Conservation (phyloP, 108 stramenopile species). For the Cyclotella sp. region DNA sequence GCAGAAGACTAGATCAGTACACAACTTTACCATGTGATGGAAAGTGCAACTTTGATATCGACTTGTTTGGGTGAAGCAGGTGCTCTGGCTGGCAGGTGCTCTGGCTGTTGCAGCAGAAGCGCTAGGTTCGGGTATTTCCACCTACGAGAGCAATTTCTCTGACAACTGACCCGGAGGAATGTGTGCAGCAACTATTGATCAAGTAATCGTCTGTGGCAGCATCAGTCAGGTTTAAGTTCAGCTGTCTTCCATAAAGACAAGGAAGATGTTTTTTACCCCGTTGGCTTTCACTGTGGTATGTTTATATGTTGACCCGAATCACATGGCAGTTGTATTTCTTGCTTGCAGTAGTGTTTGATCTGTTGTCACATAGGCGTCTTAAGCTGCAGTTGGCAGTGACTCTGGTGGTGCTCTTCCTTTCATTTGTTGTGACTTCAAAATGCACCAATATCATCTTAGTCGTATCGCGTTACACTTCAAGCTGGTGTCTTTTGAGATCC, state of each 20-base stretch:
- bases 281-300: conserved; percentile 47
- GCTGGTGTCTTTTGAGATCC: conserved; percentile 66
- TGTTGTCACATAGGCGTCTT: conserved; percentile 30
- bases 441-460: conserved; percentile 57
- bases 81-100: too few relatives aligned
- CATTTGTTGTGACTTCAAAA: conserved; percentile 66
- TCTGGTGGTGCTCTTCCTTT: conserved; percentile 68
- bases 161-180: conserved; percentile 45
- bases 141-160: conserved; percentile 51
- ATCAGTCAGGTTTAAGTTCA: conserved; percentile 60
- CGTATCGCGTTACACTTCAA: conserved; percentile 61
- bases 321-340: too few relatives aligned
- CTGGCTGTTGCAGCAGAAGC: conserved; percentile 92
- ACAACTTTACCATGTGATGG: conserved; percentile 66
- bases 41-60: conserved; percentile 62
- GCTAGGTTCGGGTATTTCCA: conserved; percentile 84
- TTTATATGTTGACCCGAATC: neutral
- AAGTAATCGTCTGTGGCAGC: conserved; percentile 52
- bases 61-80: conserved; percentile 91
- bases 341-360: too few relatives aligned
- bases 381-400: conserved; percentile 68
- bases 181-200: conserved; percentile 46
- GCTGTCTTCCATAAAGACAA: conserved; percentile 32
- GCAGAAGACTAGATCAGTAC: conserved; percentile 33
- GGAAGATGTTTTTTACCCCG: conserved; percentile 23